Evolutionary conservation across 2,329 filamentous ascomycete genomes (phyloP).

Genomic region (Neofusicoccum ribis): DNA sequence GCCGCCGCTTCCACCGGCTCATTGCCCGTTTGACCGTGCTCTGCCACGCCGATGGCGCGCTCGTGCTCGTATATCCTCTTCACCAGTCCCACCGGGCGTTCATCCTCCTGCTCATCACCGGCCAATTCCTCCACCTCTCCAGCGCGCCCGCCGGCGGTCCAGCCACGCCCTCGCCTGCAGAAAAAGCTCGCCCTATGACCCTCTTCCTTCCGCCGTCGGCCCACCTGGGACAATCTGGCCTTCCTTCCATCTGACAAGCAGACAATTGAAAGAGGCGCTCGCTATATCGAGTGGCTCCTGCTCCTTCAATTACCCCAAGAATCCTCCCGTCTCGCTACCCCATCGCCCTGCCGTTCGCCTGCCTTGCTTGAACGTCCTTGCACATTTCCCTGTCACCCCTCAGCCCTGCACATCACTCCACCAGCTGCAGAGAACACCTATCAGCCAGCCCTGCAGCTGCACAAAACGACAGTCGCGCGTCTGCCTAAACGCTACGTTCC

Average conservation of each 20-base stretch:
- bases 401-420: neutral
- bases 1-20: neutral
- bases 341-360: no score
- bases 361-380: no score
- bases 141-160: neutral
- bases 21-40: neutral
- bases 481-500: neutral
- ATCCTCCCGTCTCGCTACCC: neutral
- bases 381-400: no score
- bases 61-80: constrained; percentile 4
- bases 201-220: neutral
- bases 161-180: neutral
- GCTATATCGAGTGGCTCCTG: neutral
- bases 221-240: neutral
- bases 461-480: neutral
- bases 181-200: neutral
- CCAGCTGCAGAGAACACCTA: neutral
- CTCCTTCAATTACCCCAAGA: neutral
- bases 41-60: neutral
- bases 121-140: neutral
- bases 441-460: neutral
- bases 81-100: constrained; percentile 5
- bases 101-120: neutral
- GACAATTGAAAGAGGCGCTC: no score
- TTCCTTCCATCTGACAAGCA: neutral